Conservation (phyloP, 441 rosid genomes). For the Eruca vesicaria region DNA sequence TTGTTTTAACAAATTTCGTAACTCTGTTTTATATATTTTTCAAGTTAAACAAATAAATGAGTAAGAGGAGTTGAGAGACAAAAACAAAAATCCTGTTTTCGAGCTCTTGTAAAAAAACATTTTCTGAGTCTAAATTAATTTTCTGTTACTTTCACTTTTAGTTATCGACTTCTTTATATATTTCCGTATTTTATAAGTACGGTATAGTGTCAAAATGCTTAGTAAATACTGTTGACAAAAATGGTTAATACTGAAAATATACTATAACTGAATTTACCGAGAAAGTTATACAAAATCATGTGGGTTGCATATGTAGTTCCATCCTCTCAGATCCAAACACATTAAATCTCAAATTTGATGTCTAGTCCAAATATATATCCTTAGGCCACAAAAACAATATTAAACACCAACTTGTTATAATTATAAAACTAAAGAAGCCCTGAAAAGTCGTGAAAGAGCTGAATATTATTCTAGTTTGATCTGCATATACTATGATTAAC, state of each 20-base stretch:
- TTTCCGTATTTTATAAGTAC: too few relatives aligned
- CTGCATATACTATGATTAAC: not conserved
- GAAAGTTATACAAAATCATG: not conserved
- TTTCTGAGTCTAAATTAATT: too few relatives aligned
- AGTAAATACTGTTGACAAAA: too few relatives aligned
- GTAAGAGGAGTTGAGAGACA: too few relatives aligned
- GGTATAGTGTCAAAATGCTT: not conserved
- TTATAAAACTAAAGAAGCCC: not conserved
- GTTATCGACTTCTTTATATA: too few relatives aligned
- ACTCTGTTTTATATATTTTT: too few relatives aligned
- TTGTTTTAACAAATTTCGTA: not conserved
- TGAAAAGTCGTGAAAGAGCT: not conserved
- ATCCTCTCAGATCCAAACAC: constrained; percentile 12
- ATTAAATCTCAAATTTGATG: not conserved
- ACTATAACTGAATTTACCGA: not conserved
- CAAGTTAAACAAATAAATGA: too few relatives aligned
- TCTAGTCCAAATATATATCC: not conserved
- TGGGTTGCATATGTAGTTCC: not conserved
- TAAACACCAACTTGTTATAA: not conserved
- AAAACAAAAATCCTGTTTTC: too few relatives aligned
- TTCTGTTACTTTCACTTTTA: too few relatives aligned
- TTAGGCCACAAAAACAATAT: not conserved
- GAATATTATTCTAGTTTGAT: not conserved
- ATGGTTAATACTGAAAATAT: not conserved
- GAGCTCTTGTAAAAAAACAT: too few relatives aligned